Percentiles rank a stretch among this genome's conserved stretches.
phyloP scores from a whole-genome alignment of 176 grass and related monocot genomes.

The Carex myosuroides region DNA sequence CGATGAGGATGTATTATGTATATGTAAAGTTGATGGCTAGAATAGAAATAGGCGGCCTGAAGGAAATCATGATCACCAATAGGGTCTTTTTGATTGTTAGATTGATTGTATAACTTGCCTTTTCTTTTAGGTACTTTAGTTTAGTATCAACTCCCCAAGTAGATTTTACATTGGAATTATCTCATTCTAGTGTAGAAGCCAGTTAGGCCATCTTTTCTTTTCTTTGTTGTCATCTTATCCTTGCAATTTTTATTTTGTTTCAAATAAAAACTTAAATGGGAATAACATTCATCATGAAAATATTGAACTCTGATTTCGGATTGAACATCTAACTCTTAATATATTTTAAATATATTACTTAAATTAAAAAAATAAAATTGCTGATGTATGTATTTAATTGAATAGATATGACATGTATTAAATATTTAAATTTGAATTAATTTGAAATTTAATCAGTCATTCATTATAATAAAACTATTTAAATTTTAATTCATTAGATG shows the following conservation, averaged over 20 bases:
- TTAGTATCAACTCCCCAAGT: background rate
- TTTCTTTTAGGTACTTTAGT: background rate
- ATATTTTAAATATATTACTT: no score
- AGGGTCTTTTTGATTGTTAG: background rate
- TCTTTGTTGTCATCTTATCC: background rate
- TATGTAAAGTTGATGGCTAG: slow-evolving; percentile 11
- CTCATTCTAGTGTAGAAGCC: background rate
- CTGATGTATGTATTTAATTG: no score
- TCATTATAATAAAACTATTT: no score
- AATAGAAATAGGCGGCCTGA: background rate
- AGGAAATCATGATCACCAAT: background rate
- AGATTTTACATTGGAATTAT: background rate
- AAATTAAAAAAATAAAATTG: no score
- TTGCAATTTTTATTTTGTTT: background rate
- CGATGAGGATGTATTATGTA: background rate
- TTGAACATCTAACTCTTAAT: no score
- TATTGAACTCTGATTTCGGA: no score
- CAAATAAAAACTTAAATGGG: no score
- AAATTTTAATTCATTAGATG: no score
- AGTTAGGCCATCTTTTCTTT: background rate
- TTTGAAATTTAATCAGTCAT: no score
- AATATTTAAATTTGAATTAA: no score
- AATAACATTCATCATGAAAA: no score
- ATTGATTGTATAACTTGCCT: background rate
- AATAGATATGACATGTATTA: no score